A percentile compares a stretch with the other conserved stretches of the same genome.
These are phyloP conservation scores for Salicornia ramosissima DNA, from an alignment of 148 eudicot genomes.

Conservation along the genomic window DNA sequence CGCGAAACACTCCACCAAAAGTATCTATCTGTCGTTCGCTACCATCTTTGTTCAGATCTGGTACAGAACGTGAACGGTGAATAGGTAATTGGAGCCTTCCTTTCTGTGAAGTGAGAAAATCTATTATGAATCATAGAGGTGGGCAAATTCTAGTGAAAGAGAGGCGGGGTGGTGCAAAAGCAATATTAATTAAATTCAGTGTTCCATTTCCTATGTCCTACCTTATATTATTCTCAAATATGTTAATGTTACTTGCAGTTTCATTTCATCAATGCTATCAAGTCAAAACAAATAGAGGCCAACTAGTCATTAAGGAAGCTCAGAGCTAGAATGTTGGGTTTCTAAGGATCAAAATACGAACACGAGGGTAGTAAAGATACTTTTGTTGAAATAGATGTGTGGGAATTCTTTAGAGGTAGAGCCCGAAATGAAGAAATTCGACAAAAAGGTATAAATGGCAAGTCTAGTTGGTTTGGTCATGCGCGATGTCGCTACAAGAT, in stretches of 20 bases:
- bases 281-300: neutral
- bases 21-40: slow-evolving; percentile 42
- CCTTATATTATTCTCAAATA: too few species aligned
- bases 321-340: neutral
- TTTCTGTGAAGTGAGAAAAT: slow-evolving; percentile 47
- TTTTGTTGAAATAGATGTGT: too few species aligned
- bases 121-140: slow-evolving; percentile 19
- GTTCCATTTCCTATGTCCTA: too few species aligned
- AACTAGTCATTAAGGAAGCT: neutral
- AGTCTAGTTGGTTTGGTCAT: too few species aligned
- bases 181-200: too few species aligned
- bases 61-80: slow-evolving; percentile 82
- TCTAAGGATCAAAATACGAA: too few species aligned
- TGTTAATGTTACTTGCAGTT: neutral
- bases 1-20: slow-evolving; percentile 55
- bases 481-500: too few species aligned
- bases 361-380: too few species aligned
- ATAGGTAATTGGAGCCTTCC: slow-evolving; percentile 38
- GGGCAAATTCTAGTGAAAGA: slow-evolving; percentile 9
- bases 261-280: neutral
- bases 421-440: too few species aligned
- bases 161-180: too few species aligned
- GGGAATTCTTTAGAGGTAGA: too few species aligned
- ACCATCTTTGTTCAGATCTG: slow-evolving; percentile 64
- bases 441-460: too few species aligned